These are phyloP conservation scores for Botrytis squamosa DNA, from an alignment of 2,329 filamentous ascomycete species.

Conservation along the genomic window DNA sequence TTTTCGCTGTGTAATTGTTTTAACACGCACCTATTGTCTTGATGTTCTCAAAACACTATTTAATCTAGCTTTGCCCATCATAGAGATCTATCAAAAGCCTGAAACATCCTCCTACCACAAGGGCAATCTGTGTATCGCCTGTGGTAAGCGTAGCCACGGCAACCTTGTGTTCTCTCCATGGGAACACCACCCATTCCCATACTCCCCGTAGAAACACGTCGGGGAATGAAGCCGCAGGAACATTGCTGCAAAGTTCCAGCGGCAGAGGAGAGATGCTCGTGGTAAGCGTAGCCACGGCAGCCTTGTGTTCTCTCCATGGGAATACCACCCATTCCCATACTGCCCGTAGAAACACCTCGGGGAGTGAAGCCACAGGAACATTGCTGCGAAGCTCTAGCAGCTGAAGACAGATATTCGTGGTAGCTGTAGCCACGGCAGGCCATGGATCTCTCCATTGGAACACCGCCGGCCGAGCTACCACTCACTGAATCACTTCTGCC, in stretches of 20 bases:
- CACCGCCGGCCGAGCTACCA: not conserved
- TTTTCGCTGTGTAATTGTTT: not conserved
- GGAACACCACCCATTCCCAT: not conserved
- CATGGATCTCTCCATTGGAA: not conserved
- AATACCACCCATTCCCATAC: not conserved
- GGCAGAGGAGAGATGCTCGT: not conserved
- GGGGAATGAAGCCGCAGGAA: not conserved
- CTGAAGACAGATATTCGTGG: not conserved
- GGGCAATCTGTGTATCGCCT: not conserved
- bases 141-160: too few species aligned
- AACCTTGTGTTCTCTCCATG: not conserved
- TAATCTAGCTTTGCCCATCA: not conserved
- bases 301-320: not conserved
- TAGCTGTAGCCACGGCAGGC: not conserved
- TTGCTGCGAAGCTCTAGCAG: not conserved
- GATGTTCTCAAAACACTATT: not conserved
- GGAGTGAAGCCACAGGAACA: not conserved
- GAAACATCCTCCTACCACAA: not conserved
- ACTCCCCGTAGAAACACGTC: not conserved
- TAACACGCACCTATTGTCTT: not conserved
- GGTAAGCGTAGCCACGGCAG: not conserved
- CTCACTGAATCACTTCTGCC: not conserved
- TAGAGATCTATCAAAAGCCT: not conserved
- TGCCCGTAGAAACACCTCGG: not conserved
- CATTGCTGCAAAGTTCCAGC: not conserved